Evolutionary conservation across 805 yeast genomes (phyloP).

Genomic region (Wickerhamiella australiensis): DNA sequence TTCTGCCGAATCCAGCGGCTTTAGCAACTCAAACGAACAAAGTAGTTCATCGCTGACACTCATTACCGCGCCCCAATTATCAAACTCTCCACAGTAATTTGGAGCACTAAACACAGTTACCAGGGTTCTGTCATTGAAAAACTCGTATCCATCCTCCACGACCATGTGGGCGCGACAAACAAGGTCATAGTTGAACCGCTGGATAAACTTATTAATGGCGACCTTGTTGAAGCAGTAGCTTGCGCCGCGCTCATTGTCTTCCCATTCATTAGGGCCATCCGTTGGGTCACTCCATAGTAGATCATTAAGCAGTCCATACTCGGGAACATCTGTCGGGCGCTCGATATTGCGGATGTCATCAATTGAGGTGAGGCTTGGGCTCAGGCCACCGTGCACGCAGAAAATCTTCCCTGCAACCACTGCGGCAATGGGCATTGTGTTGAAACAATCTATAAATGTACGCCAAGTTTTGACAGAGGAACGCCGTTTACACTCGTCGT

Average conservation of each 20-base stretch:
- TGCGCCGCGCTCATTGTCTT: slow-evolving; percentile 76
- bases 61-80: slow-evolving; percentile 98
- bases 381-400: slow-evolving; percentile 76
- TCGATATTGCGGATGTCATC: slow-evolving; percentile 65
- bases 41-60: slow-evolving; percentile 84
- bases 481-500: slow-evolving; percentile 94
- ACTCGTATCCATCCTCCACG: slow-evolving; percentile 69
- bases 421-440: slow-evolving; percentile 90
- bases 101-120: slow-evolving; percentile 70
- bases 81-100: slow-evolving; percentile 71
- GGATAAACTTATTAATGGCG: slow-evolving; percentile 64
- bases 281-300: slow-evolving; percentile 79
- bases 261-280: slow-evolving; percentile 74
- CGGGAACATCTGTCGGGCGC: slow-evolving; percentile 79
- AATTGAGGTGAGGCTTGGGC: slow-evolving; percentile 61
- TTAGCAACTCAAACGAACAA: slow-evolving; percentile 85
- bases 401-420: slow-evolving; percentile 91
- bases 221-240: slow-evolving; percentile 68
- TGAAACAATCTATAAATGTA: slow-evolving; percentile 83
- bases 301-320: slow-evolving; percentile 66
- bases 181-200: slow-evolving; percentile 64
- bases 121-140: slow-evolving; percentile 56
- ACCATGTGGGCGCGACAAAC: slow-evolving; percentile 86
- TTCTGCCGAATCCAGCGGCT: slow-evolving; percentile 87
- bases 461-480: slow-evolving; percentile 91